These are phyloP conservation scores for Brassica cretica DNA, from an alignment of 345 rosid genomes.

Conservation along the genomic window DNA sequence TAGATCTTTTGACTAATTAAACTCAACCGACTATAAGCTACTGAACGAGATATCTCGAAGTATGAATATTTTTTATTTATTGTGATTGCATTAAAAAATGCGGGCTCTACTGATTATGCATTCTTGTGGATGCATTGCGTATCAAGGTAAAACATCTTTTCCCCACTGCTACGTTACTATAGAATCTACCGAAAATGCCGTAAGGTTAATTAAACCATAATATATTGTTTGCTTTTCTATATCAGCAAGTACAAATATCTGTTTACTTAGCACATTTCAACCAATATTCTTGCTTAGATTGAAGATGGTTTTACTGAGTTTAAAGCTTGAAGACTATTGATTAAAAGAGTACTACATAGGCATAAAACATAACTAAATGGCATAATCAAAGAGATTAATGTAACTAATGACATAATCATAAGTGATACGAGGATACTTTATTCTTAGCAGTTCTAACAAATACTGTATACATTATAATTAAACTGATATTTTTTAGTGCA, in stretches of 20 bases:
- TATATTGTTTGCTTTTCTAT: not conserved
- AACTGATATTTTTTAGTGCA: not conserved
- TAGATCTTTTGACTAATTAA: not conserved
- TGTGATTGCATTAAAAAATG: slow-evolving; percentile 21
- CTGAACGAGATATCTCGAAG: not conserved
- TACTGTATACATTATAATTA: not conserved
- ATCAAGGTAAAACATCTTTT: slow-evolving; percentile 6
- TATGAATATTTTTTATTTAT: not conserved
- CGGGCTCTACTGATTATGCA: slow-evolving; percentile 8
- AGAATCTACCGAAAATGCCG: slow-evolving; percentile 4
- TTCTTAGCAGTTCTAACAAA: not conserved
- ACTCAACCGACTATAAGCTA: not conserved
- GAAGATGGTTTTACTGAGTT: not conserved
- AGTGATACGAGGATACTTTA: not conserved
- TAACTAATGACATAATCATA: not conserved
- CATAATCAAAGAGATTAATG: not conserved
- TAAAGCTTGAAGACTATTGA: not conserved
- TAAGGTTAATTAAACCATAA: not conserved
- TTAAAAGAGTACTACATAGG: not conserved
- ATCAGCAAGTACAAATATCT: not conserved
- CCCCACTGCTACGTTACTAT: not conserved
- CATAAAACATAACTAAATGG: not conserved
- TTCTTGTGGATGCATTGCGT: slow-evolving; percentile 26
- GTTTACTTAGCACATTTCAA: not conserved
- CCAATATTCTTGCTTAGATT: not conserved